Evolutionary conservation across 805 yeast species (phyloP), one percentile per base, ranked within the genome.

Genomic region (Saccharomycopsis synnaedendra): DNA sequence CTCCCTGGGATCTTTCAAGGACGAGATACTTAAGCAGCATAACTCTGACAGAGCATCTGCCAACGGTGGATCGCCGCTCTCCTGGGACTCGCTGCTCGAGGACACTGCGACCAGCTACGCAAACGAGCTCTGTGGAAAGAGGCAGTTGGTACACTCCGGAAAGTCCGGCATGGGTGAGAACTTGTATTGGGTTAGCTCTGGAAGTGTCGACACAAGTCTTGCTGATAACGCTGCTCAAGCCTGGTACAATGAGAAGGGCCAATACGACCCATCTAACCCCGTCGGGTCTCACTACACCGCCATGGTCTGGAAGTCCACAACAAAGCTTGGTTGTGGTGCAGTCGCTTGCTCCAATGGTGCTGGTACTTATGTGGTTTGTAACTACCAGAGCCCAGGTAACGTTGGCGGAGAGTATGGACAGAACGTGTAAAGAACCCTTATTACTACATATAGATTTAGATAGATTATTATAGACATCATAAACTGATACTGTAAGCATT

Each of bases 251-350:
- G 94, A 85, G 62, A 71, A 77, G 46, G 47, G 57, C 41, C 44
- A 60, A 5, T 82, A 81, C 65, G 11, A 72, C 59, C 76, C 71
- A 63, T 66, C 63, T 1, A 72, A 66, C 62, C 9, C 31, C 27
- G 65, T 59, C 31, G 57, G 63, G 8, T 76, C 87, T 39, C 95
- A 86, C 64, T 86, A 82, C 65, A 82, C 93, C 19, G 90, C 84
- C 62, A 65, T 85, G 42, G 76, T 85, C 31, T 85, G 95, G 95
- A 72, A 70, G 53, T 60, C 66, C 29, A 67, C 85, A 32, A 70
- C 78, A 6, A 62, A 69, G 53, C 48, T 85, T n/a, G 95, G 94
- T n/a, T 85, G 95, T 66, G 93, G 82, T 46, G 66, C 69, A 61
- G 78, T 76, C 58, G 61, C 71, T 54, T 84, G 95, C 67, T 65